phyloP scores from a whole-genome alignment of 208 protist genomes.

The Acanthamoeba divionensis region DNA sequence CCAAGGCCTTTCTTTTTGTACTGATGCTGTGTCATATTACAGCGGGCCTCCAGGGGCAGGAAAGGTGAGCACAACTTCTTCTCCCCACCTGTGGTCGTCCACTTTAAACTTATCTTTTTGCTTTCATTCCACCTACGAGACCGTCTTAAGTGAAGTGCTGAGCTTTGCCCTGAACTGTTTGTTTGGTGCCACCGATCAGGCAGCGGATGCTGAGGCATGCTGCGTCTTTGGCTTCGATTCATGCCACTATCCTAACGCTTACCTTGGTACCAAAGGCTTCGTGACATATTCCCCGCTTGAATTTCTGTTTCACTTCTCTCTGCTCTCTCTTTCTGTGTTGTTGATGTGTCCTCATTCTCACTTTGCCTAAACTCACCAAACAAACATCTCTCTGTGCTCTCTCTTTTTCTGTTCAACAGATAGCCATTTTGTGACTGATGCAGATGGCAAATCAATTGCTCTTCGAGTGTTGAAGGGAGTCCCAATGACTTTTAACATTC shows the following conservation, averaged over 20 bases:
- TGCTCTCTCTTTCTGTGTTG: neutral
- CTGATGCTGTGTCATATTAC: too few relatives aligned
- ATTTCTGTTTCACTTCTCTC: neutral
- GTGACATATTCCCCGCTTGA: neutral
- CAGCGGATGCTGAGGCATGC: neutral
- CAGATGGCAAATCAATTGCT: neutral
- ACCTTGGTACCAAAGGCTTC: neutral
- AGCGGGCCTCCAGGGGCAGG: too few relatives aligned
- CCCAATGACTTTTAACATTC: too few relatives aligned
- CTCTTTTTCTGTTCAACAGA: too few relatives aligned
- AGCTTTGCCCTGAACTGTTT: neutral
- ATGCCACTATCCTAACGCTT: slow-evolving; percentile 20
- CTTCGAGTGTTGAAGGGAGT: too few relatives aligned
- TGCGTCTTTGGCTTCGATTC: slow-evolving; percentile 7
- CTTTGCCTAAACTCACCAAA: neutral
- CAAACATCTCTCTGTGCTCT: neutral
- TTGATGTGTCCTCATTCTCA: neutral
- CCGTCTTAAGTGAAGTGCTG: neutral
- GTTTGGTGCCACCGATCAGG: neutral
- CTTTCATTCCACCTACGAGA: too few relatives aligned
- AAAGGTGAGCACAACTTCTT: too few relatives aligned
- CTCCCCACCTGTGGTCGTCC: too few relatives aligned
- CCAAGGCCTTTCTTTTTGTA: too few relatives aligned
- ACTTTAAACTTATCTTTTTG: too few relatives aligned
- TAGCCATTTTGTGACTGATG: too few relatives aligned